phyloP scores from a whole-genome alignment of 495 filamentous ascomycete genomes.

The Penicillium cataractarum region DNA sequence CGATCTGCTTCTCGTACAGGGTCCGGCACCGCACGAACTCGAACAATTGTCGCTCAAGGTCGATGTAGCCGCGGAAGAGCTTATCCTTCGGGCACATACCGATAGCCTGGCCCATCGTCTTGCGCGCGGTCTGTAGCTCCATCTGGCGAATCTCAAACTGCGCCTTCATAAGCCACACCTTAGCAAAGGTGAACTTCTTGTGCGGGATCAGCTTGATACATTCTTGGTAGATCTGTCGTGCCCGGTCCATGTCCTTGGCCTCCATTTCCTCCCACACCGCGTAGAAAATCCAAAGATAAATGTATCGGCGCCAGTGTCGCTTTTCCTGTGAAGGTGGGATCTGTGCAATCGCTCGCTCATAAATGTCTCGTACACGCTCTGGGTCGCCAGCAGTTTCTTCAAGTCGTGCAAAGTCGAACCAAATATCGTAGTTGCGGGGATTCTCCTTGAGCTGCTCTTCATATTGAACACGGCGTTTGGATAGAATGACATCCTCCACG shows the following conservation, averaged over 20 bases:
- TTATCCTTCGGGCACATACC: slow-evolving; percentile 96
- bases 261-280: slow-evolving; percentile 92
- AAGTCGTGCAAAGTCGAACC: slow-evolving; percentile 93
- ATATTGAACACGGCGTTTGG: slow-evolving; percentile 93
- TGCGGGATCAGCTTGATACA: slow-evolving; percentile 88
- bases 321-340: slow-evolving; percentile 96
- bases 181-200: slow-evolving; percentile 97
- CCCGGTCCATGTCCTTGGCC: slow-evolving; percentile 74
- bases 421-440: slow-evolving; percentile 90
- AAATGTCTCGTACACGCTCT: slow-evolving; percentile 85
- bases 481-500: slow-evolving; percentile 91
- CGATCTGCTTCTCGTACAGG: slow-evolving; percentile 89
- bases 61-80: slow-evolving; percentile 90
- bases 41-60: slow-evolving; percentile 86
- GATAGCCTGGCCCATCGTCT: slow-evolving; percentile 85
- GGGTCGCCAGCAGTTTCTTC: slow-evolving; percentile 82
- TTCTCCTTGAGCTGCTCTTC: slow-evolving; percentile 93
- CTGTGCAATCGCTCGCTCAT: slow-evolving; percentile 95
- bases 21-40: slow-evolving; percentile 90
- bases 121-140: slow-evolving; percentile 77
- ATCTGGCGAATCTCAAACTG: slow-evolving; percentile 92
- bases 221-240: slow-evolving; percentile 87
- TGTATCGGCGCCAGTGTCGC: slow-evolving; percentile 94
- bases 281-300: slow-evolving; percentile 98
- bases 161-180: slow-evolving; percentile 91